A percentile compares a stretch with the other conserved stretches of the same genome.
phyloP scores from a whole-genome alignment of 1,284 basidiomycete genomes.

The Inonotus hispidus region DNA sequence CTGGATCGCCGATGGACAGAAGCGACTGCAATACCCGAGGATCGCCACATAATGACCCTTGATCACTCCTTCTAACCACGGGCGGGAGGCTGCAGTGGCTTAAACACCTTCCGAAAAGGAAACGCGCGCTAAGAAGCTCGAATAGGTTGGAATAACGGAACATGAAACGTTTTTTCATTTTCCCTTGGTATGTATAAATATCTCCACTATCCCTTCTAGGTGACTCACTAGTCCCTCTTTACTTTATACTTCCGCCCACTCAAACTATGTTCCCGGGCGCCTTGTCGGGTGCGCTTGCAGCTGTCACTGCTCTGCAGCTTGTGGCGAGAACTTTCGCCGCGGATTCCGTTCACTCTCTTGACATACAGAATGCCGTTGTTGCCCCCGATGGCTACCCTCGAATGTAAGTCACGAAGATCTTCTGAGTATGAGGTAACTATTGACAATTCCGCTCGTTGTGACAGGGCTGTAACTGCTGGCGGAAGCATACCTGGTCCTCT shows the following conservation, averaged over 20 bases:
- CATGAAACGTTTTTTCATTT: neutral
- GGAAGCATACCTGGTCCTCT: conserved; percentile 20
- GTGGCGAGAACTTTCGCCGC: neutral
- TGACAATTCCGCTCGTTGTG: neutral
- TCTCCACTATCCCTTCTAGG: neutral
- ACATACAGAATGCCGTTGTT: conserved; percentile 32
- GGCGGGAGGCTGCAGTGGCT: neutral
- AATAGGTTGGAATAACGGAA: neutral
- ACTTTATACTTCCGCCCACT: neutral
- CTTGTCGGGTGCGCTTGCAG: neutral
- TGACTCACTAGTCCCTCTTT: neutral
- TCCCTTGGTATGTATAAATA: neutral
- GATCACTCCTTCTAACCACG: neutral
- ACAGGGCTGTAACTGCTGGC: conserved; percentile 18
- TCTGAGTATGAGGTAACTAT: neutral
- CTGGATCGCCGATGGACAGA: neutral
- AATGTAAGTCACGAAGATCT: conserved; percentile 24
- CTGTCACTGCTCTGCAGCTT: neutral
- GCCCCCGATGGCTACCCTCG: conserved; percentile 38
- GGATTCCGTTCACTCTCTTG: conserved; percentile 19
- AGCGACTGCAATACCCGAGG: neutral
- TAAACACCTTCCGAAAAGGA: neutral
- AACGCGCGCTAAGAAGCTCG: neutral
- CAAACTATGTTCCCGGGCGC: neutral
- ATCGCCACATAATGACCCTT: neutral